These are phyloP conservation scores for Panicum miliaceum DNA, from an alignment of 176 grass and related monocot species.

Conservation along the genomic window DNA sequence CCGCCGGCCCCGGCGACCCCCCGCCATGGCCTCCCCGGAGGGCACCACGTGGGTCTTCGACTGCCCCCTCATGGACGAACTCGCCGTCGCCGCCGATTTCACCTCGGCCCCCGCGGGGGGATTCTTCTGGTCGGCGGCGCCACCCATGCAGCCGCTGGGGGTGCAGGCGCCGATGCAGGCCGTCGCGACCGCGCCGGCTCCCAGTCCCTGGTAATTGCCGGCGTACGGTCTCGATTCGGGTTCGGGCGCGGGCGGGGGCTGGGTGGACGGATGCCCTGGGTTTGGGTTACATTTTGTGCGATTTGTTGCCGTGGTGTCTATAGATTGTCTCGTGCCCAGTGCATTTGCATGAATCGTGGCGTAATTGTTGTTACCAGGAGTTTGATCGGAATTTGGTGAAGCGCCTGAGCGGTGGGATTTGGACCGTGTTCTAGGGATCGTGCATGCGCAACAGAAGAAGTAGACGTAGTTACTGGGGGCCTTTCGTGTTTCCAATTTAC, in stretches of 20 bases:
- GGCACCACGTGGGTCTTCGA: conserved; percentile 76
- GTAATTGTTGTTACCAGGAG: not conserved
- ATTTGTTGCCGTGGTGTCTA: not conserved
- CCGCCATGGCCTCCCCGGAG: conserved; percentile 71
- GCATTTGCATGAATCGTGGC: not conserved
- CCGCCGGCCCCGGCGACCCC: conserved; percentile 8
- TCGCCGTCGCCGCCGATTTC: conserved; percentile 50
- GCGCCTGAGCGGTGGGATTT: not conserved
- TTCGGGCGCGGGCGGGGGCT: not conserved
- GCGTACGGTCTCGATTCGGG: conserved; percentile 12
- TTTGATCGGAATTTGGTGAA: not conserved
- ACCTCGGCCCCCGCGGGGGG: conserved; percentile 30
- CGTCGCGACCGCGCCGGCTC: conserved; percentile 5
- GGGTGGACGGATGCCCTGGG: not conserved
- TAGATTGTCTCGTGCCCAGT: not conserved
- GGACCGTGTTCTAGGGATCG: conserved; percentile 11
- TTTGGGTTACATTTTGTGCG: conserved; percentile 10
- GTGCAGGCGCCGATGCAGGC: conserved; percentile 21
- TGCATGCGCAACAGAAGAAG: not conserved
- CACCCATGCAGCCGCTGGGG: conserved; percentile 35
- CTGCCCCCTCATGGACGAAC: conserved; percentile 79
- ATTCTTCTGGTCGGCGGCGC: conserved; percentile 58
- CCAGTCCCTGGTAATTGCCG: conserved; percentile 24
- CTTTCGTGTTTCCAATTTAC: not conserved
- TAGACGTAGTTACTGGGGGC: conserved; percentile 6